Percentiles rank a stretch among this genome's conserved stretches.
Evolutionary conservation across 192 early-diverging fungal species (phyloP).

Genomic region (Geranomyces variabilis): DNA sequence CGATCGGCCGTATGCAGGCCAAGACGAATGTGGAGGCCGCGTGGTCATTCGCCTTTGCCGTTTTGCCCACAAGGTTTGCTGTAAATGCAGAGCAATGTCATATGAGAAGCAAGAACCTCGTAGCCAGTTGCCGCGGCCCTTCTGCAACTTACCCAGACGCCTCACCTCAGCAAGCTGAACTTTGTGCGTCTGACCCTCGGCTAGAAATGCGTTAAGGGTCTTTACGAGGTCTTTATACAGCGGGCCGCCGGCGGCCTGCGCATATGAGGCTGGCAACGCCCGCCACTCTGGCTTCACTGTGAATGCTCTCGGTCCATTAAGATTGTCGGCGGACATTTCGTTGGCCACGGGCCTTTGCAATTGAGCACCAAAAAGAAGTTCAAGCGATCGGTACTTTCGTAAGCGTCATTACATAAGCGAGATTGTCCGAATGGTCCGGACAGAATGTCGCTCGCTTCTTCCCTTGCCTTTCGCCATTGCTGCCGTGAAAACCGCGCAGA

Average conservation of each 20-base stretch:
- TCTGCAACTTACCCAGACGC: neutral
- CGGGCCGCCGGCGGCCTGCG: neutral
- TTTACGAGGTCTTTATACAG: constrained; percentile 6
- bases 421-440: too few species aligned
- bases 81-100: neutral
- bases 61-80: constrained; percentile 3
- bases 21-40: neutral
- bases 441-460: too few species aligned
- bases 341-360: neutral
- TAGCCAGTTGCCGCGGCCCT: too few species aligned
- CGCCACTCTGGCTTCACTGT: constrained; percentile 5
- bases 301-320: neutral
- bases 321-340: neutral
- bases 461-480: too few species aligned
- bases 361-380: neutral
- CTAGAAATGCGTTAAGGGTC: neutral
- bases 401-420: too few species aligned
- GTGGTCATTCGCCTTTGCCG: neutral
- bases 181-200: neutral
- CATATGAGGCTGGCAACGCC: neutral
- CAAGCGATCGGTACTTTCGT: too few species aligned
- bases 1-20: constrained; percentile 12
- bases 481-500: too few species aligned
- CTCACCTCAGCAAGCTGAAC: neutral
- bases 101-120: neutral